Evolutionary conservation across 2,329 filamentous ascomycete genomes (phyloP).

Genomic region (Aureobasidium subglaciale): DNA sequence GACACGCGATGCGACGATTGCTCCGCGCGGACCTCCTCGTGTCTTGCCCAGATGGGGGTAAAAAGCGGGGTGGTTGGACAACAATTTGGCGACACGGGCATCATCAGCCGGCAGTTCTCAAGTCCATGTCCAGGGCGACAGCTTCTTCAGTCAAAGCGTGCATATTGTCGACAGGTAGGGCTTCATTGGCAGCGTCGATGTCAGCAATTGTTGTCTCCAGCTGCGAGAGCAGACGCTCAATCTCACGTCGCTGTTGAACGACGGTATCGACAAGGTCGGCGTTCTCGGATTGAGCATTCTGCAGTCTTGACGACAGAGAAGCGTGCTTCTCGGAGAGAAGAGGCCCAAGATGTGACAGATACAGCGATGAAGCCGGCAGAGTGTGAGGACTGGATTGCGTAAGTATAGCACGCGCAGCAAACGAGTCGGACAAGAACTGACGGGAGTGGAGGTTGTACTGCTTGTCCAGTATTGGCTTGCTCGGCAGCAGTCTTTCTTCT

Average conservation of each 20-base stretch:
- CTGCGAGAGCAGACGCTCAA: conserved; percentile 47
- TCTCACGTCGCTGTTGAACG: conserved; percentile 48
- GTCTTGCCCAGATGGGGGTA: conserved; percentile 10
- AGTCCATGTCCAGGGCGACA: conserved; percentile 25
- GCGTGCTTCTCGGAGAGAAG: conserved; percentile 46
- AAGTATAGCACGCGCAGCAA: neutral
- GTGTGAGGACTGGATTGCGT: conserved; percentile 46
- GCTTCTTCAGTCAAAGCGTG: conserved; percentile 24
- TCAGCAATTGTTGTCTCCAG: conserved; percentile 52
- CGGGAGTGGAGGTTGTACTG: conserved; percentile 18
- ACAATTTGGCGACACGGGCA: neutral
- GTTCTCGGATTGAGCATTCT: conserved; percentile 46
- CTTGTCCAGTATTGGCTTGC: conserved; percentile 28
- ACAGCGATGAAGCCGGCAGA: conserved; percentile 49
- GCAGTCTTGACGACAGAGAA: conserved; percentile 44
- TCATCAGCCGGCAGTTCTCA: conserved; percentile 20
- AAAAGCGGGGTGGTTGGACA: conserved; percentile 10
- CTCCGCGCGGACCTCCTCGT: conserved; percentile 17
- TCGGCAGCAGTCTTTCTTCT: conserved; percentile 40
- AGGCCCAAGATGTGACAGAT: conserved; percentile 52
- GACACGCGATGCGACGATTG: conserved; percentile 18
- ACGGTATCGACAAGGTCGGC: conserved; percentile 43
- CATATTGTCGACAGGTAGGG: conserved; percentile 19
- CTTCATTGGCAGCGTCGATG: conserved; percentile 35
- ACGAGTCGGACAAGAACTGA: conserved; percentile 16